These are phyloP conservation scores for Asterionellopsis glacialis DNA, from an alignment of 108 stramenopile species.

Conservation along the genomic window DNA sequence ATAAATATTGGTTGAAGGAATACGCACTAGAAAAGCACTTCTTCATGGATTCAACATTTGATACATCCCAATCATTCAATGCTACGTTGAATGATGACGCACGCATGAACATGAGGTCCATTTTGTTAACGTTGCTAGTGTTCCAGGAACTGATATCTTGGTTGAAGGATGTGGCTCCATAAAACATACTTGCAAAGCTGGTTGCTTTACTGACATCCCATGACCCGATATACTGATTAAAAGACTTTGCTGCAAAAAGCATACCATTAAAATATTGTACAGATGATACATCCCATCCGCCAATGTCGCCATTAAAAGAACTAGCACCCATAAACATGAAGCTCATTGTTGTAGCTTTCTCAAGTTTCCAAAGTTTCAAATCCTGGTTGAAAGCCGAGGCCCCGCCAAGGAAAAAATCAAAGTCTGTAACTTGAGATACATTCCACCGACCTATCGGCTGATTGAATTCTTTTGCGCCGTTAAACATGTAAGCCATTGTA, in stretches of 20 bases:
- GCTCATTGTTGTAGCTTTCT: not conserved
- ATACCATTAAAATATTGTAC: constrained; percentile 12
- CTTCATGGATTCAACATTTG: not conserved
- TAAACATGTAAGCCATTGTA: constrained; percentile 11
- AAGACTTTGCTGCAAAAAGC: constrained; percentile 16
- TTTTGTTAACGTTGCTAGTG: constrained; percentile 8
- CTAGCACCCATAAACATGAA: constrained; percentile 21
- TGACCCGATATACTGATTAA: constrained; percentile 17
- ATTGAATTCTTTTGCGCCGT: constrained; percentile 28
- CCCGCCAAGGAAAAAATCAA: not conserved
- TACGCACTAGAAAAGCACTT: constrained; percentile 2
- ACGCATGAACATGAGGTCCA: constrained; percentile 11
- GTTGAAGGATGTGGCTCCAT: constrained; percentile 24
- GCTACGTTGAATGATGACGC: constrained; percentile 32
- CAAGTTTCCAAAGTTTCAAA: not conserved
- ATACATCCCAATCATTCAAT: constrained; percentile 13
- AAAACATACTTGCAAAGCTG: constrained; percentile 20
- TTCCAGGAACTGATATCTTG: constrained; percentile 24
- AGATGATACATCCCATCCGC: constrained; percentile 1
- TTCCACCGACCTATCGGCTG: constrained; percentile 35
- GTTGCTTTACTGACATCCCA: constrained; percentile 9
- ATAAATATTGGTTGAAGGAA: constrained; percentile 23
- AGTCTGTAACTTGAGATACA: constrained; percentile 11
- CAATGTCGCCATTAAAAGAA: constrained; percentile 24
- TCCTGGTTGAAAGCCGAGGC: constrained; percentile 6